phyloP scores from a whole-genome alignment of 108 stramenopile species.

The Conticribra weissflogii region DNA sequence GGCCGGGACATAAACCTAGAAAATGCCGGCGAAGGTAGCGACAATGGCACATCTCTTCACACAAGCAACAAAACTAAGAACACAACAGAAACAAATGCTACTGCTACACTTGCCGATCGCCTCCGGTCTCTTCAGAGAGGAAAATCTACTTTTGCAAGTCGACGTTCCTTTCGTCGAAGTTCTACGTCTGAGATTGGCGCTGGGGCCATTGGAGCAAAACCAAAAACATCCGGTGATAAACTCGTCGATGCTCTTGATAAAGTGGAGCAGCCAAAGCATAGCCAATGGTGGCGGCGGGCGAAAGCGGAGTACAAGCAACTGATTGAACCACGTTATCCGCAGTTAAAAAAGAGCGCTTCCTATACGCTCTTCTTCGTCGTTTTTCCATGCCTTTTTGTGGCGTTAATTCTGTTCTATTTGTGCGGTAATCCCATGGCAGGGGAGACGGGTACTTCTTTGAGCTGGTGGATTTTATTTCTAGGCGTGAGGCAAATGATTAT shows the following conservation, averaged over 20 bases:
- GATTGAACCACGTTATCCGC: slow-evolving; percentile 32
- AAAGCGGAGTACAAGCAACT: slow-evolving; percentile 44
- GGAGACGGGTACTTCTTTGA: slow-evolving; percentile 35
- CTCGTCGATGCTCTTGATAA: slow-evolving; percentile 75
- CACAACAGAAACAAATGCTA: too few relatives aligned
- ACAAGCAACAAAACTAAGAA: background rate
- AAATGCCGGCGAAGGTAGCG: slow-evolving; percentile 24
- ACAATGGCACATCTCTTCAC: background rate
- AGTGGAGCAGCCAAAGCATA: slow-evolving; percentile 71
- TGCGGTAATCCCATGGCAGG: slow-evolving; percentile 53
- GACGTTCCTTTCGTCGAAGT: background rate
- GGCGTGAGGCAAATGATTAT: slow-evolving; percentile 36
- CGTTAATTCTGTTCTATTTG: slow-evolving; percentile 39
- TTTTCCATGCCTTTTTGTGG: slow-evolving; percentile 29
- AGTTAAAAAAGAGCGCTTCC: slow-evolving; percentile 11
- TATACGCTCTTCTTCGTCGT: slow-evolving; percentile 30
- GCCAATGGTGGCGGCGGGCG: slow-evolving; percentile 51
- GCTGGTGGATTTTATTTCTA: slow-evolving; percentile 51
- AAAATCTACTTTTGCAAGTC: background rate
- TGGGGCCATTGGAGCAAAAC: slow-evolving; percentile 1
- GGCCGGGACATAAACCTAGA: too few relatives aligned
- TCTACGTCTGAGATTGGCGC: background rate
- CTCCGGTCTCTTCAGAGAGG: background rate
- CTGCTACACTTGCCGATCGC: background rate
- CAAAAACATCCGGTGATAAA: slow-evolving; percentile 22